Evolutionary conservation across 306 rosid genomes (phyloP), one percentile per base, ranked within the genome.

Genomic region (Acacia melanoxylon): DNA sequence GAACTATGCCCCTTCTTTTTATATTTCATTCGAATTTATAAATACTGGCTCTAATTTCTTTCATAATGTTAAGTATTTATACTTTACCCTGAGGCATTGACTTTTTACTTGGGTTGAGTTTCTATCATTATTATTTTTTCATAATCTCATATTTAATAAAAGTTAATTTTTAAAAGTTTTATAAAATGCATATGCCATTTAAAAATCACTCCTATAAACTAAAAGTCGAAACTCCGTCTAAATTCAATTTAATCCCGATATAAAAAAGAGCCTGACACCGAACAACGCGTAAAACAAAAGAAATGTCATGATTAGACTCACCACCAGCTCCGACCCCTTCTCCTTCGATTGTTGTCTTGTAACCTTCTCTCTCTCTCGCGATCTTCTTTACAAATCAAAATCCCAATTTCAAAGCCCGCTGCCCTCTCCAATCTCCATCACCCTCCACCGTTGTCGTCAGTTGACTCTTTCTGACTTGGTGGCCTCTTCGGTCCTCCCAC

Each of bases 211-310:
- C 13, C 49, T 45, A 11, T 13, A 15, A 13, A 14, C 54, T 48
- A 48, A 48, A 48, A 12, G 15, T 46, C 16, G 15, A 46, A 46
- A 46, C 11, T 11, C 51, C 16, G 11, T 16, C 19, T 16, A 48
- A 51, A 16, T 51, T 51, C n/a, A 51, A 52, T n/a, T 19, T 8
- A 20, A 20, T 54, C 25, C 24, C 8, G 25, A 20, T 20, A 20
- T 71, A 74, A 51, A 20, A 17, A 62, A 10, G 63, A 62, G 15
- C 42, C 70, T 27, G 63, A 59, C 49, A 75, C 49, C 44, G 41
- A 37, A 61, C 78, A 22, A 84, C 58, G 82, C 97, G 74, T 90
- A 87, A 87, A 87, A 80, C 81, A 83, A n/a, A 93, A 93, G 97
- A 46, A 86, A 89, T 80, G 85, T 46, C 7, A 24, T 51, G 83